These are phyloP conservation scores for Dacryopinax spathularia DNA, from an alignment of 768 basidiomycete genomes.

Conservation along the genomic window DNA sequence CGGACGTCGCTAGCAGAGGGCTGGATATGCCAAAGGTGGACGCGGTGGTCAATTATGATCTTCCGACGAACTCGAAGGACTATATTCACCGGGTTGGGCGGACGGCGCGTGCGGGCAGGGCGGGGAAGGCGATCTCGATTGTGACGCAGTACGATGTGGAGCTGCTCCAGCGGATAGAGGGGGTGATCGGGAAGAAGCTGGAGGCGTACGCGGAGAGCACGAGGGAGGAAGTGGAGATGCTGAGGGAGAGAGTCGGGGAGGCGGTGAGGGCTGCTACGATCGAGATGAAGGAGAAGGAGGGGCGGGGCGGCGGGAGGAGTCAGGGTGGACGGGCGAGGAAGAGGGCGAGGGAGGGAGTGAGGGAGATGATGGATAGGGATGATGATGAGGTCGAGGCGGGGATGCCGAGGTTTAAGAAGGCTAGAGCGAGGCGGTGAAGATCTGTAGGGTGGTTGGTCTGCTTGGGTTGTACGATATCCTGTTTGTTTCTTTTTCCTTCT, in stretches of 20 bases:
- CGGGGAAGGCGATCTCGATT: conserved; percentile 92
- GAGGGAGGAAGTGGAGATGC: conserved; percentile 71
- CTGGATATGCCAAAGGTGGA: conserved; percentile 94
- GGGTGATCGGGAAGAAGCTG: conserved; percentile 85
- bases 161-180: conserved; percentile 85
- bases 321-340: conserved; percentile 32
- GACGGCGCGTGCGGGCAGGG: conserved; percentile 93
- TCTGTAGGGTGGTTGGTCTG: too few relatives aligned
- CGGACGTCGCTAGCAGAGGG: conserved; percentile 90
- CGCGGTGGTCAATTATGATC: conserved; percentile 93
- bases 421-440: conserved; percentile 6
- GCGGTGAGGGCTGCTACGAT: conserved; percentile 55
- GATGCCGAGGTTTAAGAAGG: conserved; percentile 52
- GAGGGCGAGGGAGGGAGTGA: conserved; percentile 34
- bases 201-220: conserved; percentile 66
- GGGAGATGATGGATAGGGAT: conserved; percentile 75
- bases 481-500: too few relatives aligned
- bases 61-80: conserved; percentile 95
- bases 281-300: conserved; percentile 58
- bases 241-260: conserved; percentile 80
- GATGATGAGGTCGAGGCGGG: conserved; percentile 89
- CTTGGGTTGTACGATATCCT: not conserved
- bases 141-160: conserved; percentile 99
- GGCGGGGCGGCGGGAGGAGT: conserved; percentile 33
- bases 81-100: conserved; percentile 97